Base-by-base conservation (phyloP, 2,329 filamentous ascomycete species). In the Colletotrichum orbiculare region DNA sequence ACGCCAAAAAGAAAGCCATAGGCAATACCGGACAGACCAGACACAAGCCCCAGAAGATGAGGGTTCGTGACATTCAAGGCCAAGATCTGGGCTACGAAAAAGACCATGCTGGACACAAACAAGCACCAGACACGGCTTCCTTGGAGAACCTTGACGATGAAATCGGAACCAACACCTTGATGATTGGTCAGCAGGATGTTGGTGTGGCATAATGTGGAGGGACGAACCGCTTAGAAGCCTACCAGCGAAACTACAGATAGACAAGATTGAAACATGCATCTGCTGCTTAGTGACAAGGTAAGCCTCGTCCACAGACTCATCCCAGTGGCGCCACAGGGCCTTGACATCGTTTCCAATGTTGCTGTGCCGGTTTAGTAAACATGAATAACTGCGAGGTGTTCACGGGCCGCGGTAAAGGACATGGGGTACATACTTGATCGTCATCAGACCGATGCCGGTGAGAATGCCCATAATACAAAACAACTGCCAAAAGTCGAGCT, bases 1-100 rank as follows among this genome's bases (percentile, higher is more conserved):
- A 97, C 94, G 39, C 96, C 96, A 70, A 98, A 98, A 0, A 98
- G 84, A 69, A 97, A 93, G 2, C 96, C 96, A 75, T 99, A 99
- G 2, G 89, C 94, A 1, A 98, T 82, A 0, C 96, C 96, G 0
- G 92, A 97, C 25, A 97, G 84, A 0, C 89, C 87, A 0, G 94
- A 97, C 15, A 98, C 89, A 35, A 93, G 78, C 69, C 89, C 89
- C 1, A 98, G 86, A 45, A 89, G 81, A 71, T 93, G 85, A 0
- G 96, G 96, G 74, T 96, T 91, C 56, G 87, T 83, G 66, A 97
- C 88, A 43, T 82, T 87, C 41, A 95, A 83, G 8, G 92, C 95
- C 59, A 86, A 89, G 9, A 96, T 70, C 77, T 98, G 95, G 2
- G 92, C 94, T 2, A 90, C 67, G 43, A 89, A 88, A 79, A 98